Evolutionary conservation across 345 rosid species (phyloP).

Genomic region (Heritiera littoralis): DNA sequence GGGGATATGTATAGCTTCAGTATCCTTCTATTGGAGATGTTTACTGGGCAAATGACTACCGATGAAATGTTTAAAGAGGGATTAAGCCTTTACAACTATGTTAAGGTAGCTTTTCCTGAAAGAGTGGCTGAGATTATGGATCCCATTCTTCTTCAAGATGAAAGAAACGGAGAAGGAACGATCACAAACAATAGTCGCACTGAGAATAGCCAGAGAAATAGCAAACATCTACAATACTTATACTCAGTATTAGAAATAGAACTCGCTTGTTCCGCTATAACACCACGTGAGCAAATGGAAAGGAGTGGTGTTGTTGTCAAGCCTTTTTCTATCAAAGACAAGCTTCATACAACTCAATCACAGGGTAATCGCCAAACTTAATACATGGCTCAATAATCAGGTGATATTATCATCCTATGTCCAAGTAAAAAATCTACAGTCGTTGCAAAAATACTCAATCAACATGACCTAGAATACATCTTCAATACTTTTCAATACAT

Average conservation of each 20-base stretch:
- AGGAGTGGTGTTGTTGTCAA: background rate
- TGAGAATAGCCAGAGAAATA: background rate
- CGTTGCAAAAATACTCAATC: no score
- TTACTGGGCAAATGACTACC: conserved; percentile 31
- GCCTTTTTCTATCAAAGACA: background rate
- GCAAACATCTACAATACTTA: conserved; percentile 7
- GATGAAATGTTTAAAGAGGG: conserved; percentile 27
- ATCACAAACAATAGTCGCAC: no score
- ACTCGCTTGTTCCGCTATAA: conserved; percentile 23
- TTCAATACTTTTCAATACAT: no score
- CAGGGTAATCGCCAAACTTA: no score
- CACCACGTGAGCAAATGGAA: background rate
- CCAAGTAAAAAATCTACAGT: no score
- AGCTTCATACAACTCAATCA: background rate
- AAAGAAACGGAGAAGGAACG: background rate
- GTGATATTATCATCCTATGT: no score
- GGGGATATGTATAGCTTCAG: no score
- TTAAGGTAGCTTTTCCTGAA: conserved; percentile 22
- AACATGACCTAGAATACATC: no score
- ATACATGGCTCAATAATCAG: no score
- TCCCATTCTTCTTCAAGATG: conserved; percentile 17
- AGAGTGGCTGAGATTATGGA: conserved; percentile 17
- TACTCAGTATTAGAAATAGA: conserved; percentile 14
- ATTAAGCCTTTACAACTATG: conserved; percentile 24
- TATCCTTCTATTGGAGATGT: background rate